Base-by-base conservation (phyloP, 345 rosid genomes). In the Citrus trifoliata region DNA sequence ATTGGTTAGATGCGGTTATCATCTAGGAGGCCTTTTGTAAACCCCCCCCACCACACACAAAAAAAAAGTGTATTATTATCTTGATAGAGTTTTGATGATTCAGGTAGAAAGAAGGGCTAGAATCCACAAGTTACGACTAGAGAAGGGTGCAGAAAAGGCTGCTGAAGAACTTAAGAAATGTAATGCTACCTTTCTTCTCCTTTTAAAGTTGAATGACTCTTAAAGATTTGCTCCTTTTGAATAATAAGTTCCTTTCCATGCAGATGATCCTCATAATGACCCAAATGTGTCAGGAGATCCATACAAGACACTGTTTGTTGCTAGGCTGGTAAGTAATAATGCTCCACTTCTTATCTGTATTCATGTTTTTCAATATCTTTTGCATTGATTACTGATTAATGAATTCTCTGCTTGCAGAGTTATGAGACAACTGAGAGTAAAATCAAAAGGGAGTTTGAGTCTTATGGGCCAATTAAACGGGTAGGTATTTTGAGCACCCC, bases 371-470 rank as follows among this genome's bases (percentile, higher is more conserved):
- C 78, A 35, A 28, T 19, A 51, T 35, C 42, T 70, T 78, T 5
- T 68, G 80, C 64, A 70, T 28, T n/a, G 46, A 42, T 65, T 76
- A 76, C 61, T 71, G 63, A 55, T 33, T 72, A 63, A 53, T 81
- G 37, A 59, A 32, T 78, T 76, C 22, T 77, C 53, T 78, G 63
- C 40, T 77, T 91, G 90, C 93, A 97, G 98, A 97, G 88, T 84
- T 97, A 97, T 67, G 99, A 97, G 91, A 93, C 99, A 53, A 80
- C 94, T 24, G 98, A 97, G 88, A 94, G 96, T 92, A 94, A 87
- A 89, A 85, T 97, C 84, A 97, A 97, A 92, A 94, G 99, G 93
- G 99, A 97, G 92, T 92, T 97, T 88, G 99, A 97, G 83, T 90
- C 99, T 42, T 97, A 90, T 88, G 99, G 98, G 77, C 98, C 99